Conservation (phyloP, 495 filamentous ascomycete species). For the Durotheca rogersii region DNA sequence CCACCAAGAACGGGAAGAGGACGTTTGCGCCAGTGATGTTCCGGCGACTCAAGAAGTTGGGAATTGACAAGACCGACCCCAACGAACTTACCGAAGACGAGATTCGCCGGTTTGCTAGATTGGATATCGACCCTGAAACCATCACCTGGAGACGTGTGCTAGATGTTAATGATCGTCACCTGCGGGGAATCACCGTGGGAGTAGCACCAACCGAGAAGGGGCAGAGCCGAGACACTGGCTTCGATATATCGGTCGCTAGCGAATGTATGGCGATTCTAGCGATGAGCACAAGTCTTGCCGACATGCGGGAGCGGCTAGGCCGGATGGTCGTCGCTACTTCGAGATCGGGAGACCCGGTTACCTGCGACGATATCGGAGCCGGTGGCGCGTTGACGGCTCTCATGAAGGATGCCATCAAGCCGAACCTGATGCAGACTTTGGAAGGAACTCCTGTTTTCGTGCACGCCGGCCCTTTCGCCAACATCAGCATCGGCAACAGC, state of each 20-base stretch:
- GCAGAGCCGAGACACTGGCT: conserved; percentile 77
- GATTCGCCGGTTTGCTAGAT: conserved; percentile 78
- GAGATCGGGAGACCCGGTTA: conserved; percentile 81
- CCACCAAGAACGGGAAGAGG: conserved; percentile 83
- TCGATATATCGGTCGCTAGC: conserved; percentile 96
- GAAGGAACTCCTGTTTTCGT: conserved; percentile 97
- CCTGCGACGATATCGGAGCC: conserved; percentile 90
- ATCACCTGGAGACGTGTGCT: conserved; percentile 96
- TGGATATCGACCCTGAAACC: conserved; percentile 94
- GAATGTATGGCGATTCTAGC: conserved; percentile 99
- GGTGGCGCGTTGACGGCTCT: conserved; percentile 90
- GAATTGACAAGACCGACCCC: conserved; percentile 91
- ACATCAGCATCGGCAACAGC: conserved; percentile 95
- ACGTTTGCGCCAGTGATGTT: conserved; percentile 88
- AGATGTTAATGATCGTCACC: conserved; percentile 94
- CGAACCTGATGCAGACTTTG: conserved; percentile 96
- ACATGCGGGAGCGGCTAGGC: conserved; percentile 92
- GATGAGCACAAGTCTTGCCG: conserved; percentile 78
- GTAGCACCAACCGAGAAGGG: conserved; percentile 89
- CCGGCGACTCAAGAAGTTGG: conserved; percentile 87
- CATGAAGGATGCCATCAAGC: conserved; percentile 98
- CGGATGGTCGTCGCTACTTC: conserved; percentile 96
- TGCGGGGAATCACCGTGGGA: conserved; percentile 84
- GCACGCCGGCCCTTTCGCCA: conserved; percentile 95
- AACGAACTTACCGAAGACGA: conserved; percentile 88